Evolutionary conservation across 257 asterid species (phyloP).

Genomic region (Osmanthus fragrans): DNA sequence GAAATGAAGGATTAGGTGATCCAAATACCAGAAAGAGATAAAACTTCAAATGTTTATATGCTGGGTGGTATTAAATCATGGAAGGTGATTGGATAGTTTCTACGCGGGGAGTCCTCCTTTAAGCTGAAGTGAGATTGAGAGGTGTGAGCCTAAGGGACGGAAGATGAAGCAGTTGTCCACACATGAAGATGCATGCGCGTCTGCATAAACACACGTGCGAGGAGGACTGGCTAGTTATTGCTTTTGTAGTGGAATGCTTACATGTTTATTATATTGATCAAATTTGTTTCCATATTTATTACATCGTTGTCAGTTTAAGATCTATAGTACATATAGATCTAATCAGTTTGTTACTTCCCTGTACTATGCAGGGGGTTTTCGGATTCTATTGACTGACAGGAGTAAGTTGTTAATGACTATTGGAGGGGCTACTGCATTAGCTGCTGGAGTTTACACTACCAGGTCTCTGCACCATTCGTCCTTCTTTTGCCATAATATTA

Average conservation of each 20-base stretch:
- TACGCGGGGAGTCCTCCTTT: background rate
- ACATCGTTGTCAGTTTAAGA: background rate
- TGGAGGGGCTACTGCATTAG: slow-evolving; percentile 97
- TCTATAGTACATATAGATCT: background rate
- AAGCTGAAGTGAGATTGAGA: background rate
- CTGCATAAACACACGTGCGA: no score
- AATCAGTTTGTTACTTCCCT: slow-evolving; percentile 19
- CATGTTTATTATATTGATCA: background rate
- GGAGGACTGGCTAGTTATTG: no score
- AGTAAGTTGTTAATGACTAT: slow-evolving; percentile 82
- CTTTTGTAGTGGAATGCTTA: no score
- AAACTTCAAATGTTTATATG: no score
- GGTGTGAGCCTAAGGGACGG: background rate
- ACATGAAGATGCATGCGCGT: background rate
- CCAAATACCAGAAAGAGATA: no score
- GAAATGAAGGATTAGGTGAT: background rate
- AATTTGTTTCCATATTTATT: background rate
- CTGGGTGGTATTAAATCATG: background rate
- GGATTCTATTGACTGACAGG: slow-evolving; percentile 79
- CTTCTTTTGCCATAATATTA: background rate
- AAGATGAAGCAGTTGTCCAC: background rate
- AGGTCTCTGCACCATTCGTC: slow-evolving; percentile 47
- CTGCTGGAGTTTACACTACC: slow-evolving; percentile 97
- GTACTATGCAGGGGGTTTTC: slow-evolving; percentile 69
- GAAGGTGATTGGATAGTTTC: background rate